Conservation (phyloP, 768 basidiomycete genomes). For the Bullera alba region DNA sequence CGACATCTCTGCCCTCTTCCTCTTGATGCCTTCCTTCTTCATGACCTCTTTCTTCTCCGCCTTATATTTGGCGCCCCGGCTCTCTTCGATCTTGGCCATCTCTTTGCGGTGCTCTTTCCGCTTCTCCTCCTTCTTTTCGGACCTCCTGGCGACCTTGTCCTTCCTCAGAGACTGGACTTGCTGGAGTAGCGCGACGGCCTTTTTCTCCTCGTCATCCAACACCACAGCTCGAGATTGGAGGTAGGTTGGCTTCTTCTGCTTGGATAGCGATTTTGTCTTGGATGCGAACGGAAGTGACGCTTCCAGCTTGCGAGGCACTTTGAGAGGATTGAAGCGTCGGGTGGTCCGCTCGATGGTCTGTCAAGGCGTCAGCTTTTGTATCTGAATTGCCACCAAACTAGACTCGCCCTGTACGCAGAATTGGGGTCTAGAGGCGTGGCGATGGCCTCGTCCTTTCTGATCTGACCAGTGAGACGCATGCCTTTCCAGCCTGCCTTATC, state of each 20-base stretch:
- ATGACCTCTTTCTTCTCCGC: slow-evolving; percentile 43
- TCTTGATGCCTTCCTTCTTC: slow-evolving; percentile 40
- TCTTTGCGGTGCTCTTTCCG: slow-evolving; percentile 63
- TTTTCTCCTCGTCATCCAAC: slow-evolving; percentile 90
- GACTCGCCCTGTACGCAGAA: slow-evolving; percentile 70
- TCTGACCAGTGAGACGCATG: slow-evolving; percentile 91
- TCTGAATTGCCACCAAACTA: neutral
- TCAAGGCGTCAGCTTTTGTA: slow-evolving; percentile 2
- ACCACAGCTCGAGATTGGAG: slow-evolving; percentile 91
- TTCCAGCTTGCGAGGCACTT: slow-evolving; percentile 83
- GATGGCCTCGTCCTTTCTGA: slow-evolving; percentile 74
- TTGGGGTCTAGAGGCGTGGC: slow-evolving; percentile 74
- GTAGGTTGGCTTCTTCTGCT: slow-evolving; percentile 72
- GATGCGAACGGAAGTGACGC: slow-evolving; percentile 82
- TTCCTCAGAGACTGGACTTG: slow-evolving; percentile 88
- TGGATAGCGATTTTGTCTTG: slow-evolving; percentile 76
- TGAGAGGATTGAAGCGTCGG: slow-evolving; percentile 83
- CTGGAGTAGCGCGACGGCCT: slow-evolving; percentile 80
- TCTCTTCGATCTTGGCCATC: slow-evolving; percentile 54
- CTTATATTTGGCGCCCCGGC: slow-evolving; percentile 39
- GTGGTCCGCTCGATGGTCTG: slow-evolving; percentile 64
- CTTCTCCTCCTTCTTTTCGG: slow-evolving; percentile 80
- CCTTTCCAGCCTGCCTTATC: slow-evolving; percentile 80
- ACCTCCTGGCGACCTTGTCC: slow-evolving; percentile 70
- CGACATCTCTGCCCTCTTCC: slow-evolving; percentile 33